Evolutionary conservation across 1,284 basidiomycete genomes (phyloP).

Genomic region (Sporisorium iseilematis-ciliati): DNA sequence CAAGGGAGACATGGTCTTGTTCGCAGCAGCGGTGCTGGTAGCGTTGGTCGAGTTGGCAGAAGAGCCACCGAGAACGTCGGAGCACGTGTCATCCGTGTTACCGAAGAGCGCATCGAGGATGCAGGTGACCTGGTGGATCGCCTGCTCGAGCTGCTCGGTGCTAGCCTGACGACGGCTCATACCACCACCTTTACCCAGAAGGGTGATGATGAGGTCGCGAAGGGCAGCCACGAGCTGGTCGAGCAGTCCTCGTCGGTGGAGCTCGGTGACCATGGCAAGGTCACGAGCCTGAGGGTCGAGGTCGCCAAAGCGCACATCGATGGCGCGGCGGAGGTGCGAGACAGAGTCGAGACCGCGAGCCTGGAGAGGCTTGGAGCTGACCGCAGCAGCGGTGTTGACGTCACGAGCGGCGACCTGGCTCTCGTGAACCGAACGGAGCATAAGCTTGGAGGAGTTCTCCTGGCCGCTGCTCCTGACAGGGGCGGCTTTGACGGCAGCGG

Average conservation of each 20-base stretch:
- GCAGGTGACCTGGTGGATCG: slow-evolving; percentile 51
- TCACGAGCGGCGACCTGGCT: slow-evolving; percentile 28
- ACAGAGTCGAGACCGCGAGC: slow-evolving; percentile 38
- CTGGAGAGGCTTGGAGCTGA: slow-evolving; percentile 37
- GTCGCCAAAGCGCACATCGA: slow-evolving; percentile 40
- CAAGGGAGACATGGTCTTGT: slow-evolving; percentile 21
- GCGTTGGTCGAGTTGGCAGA: slow-evolving; percentile 42
- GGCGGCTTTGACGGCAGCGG: slow-evolving; percentile 43
- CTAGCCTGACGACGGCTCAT: slow-evolving; percentile 36
- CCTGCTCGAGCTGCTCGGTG: slow-evolving; percentile 39
- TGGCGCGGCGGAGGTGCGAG: slow-evolving; percentile 31
- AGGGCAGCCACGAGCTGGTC: slow-evolving; percentile 55
- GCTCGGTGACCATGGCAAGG: slow-evolving; percentile 46
- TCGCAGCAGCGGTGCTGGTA: slow-evolving; percentile 10
- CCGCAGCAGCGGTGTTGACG: slow-evolving; percentile 11
- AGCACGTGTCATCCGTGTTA: slow-evolving; percentile 40
- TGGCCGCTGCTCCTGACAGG: slow-evolving; percentile 27
- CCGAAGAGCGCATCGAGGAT: slow-evolving; percentile 52
- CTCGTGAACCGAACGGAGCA: slow-evolving; percentile 32
- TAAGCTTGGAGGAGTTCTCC: slow-evolving; percentile 14
- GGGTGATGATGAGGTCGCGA: slow-evolving; percentile 47
- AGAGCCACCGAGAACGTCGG: slow-evolving; percentile 27
- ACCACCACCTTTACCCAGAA: slow-evolving; percentile 47
- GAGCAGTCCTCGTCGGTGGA: slow-evolving; percentile 52
- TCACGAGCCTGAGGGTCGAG: slow-evolving; percentile 41